These are phyloP conservation scores for Cladophialophora psammophila DNA, from an alignment of 2,329 filamentous ascomycete genomes.

Conservation along the genomic window DNA sequence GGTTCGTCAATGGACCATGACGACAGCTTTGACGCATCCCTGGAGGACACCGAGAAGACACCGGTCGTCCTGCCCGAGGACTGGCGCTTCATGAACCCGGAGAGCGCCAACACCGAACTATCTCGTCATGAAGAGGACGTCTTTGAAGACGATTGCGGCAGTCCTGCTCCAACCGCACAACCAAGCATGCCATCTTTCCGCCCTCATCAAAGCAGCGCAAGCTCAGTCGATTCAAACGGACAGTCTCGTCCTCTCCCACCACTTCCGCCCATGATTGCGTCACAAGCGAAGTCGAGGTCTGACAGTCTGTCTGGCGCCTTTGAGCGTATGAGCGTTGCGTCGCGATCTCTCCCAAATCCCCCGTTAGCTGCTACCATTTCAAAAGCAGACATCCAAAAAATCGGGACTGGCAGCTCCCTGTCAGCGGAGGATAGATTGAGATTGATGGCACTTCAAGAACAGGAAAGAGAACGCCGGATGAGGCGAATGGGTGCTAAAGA, in stretches of 20 bases:
- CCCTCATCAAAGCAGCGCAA: constrained; percentile 68
- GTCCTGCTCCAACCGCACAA: constrained; percentile 67
- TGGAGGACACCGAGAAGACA: constrained; percentile 96
- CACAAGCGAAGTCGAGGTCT: constrained; percentile 27
- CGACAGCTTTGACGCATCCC: constrained; percentile 93
- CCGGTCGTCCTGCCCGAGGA: constrained; percentile 97
- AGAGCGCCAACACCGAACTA: constrained; percentile 63
- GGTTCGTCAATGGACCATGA: constrained; percentile 70
- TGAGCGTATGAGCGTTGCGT: constrained; percentile 72
- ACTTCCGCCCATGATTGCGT: constrained; percentile 65
- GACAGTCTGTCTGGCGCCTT: constrained; percentile 67
- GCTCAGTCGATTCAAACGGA: constrained; percentile 78
- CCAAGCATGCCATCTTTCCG: constrained; percentile 59
- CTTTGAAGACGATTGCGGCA: constrained; percentile 69
- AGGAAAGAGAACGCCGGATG: constrained; percentile 73
- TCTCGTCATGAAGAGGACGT: constrained; percentile 68
- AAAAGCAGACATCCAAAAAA: constrained; percentile 79
- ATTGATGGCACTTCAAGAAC: constrained; percentile 79
- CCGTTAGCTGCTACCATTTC: constrained; percentile 71
- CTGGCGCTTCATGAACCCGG: constrained; percentile 82
- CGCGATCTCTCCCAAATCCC: constrained; percentile 74
- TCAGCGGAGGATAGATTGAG: constrained; percentile 84
- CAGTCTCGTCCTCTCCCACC: constrained; percentile 87
- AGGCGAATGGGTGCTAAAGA: constrained; percentile 61
- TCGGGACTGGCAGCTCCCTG: constrained; percentile 77